Percentiles rank a stretch among this genome's conserved stretches.
phyloP scores from a whole-genome alignment of 495 filamentous ascomycete genomes.

The Penicillium cataractarum region DNA sequence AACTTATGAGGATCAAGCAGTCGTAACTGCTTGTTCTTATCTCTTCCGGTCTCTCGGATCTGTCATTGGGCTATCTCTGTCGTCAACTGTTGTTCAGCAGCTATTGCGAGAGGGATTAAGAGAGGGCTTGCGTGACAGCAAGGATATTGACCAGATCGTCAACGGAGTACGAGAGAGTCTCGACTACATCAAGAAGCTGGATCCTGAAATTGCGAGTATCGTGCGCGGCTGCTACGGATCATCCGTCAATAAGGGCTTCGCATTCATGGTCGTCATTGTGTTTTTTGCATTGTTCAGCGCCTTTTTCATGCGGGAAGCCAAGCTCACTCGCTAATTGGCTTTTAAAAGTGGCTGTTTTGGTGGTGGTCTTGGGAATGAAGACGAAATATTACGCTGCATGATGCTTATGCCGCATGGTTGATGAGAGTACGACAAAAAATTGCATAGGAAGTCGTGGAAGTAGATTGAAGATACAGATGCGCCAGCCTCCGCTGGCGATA shows the following conservation, averaged over 20 bases:
- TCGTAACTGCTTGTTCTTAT: conserved; percentile 84
- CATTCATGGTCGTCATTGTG: conserved; percentile 45
- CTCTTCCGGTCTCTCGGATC: conserved; percentile 85
- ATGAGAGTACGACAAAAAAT: background rate
- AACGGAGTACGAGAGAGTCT: conserved; percentile 73
- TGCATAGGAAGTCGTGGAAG: background rate
- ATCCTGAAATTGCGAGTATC: conserved; percentile 58
- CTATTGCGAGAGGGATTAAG: conserved; percentile 62
- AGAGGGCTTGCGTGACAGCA: conserved; percentile 53
- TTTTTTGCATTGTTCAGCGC: conserved; percentile 51
- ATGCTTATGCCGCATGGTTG: background rate
- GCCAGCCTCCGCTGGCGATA: no score
- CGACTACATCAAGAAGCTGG: conserved; percentile 69
- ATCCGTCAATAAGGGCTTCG: conserved; percentile 54
- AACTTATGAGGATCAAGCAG: conserved; percentile 67
- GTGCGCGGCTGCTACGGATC: conserved; percentile 72
- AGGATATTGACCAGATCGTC: conserved; percentile 71
- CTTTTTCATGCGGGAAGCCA: conserved; percentile 49
- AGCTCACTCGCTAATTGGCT: conserved; percentile 34
- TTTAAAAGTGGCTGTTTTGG: background rate
- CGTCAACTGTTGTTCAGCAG: conserved; percentile 75
- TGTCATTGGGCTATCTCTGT: conserved; percentile 70
- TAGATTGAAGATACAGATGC: background rate
- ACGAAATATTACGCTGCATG: background rate
- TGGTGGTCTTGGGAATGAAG: background rate